Evolutionary conservation across 2,329 filamentous ascomycete genomes (phyloP).

Genomic region (Aspergillus sp.): DNA sequence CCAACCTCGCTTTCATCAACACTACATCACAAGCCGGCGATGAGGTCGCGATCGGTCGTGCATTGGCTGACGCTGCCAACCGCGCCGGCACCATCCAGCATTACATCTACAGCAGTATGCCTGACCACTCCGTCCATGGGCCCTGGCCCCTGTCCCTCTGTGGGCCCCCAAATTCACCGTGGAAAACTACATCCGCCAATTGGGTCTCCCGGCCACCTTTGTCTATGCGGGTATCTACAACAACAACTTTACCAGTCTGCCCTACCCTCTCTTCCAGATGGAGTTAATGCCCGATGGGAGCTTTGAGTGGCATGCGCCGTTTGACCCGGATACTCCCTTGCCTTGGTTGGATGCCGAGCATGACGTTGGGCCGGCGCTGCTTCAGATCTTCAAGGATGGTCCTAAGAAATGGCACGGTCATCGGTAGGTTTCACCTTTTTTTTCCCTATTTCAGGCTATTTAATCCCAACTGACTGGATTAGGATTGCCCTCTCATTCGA

Average conservation of each 20-base stretch:
- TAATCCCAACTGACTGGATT: constrained; percentile 2
- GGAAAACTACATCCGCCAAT: constrained; percentile 81
- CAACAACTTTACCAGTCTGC: constrained; percentile 94
- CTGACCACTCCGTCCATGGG: constrained; percentile 80
- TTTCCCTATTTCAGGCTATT: background rate
- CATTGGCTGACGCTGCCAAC: constrained; percentile 84
- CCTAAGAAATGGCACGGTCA: constrained; percentile 75
- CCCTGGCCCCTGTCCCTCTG: constrained; percentile 81
- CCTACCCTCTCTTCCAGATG: constrained; percentile 94
- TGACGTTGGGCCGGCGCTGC: constrained; percentile 84
- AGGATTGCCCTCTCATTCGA: constrained; percentile 90
- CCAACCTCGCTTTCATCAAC: constrained; percentile 92
- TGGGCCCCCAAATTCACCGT: constrained; percentile 92
- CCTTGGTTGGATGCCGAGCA: constrained; percentile 97
- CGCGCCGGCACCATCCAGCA: constrained; percentile 72
- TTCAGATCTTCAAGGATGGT: constrained; percentile 95
- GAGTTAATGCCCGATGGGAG: constrained; percentile 78
- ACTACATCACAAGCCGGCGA: constrained; percentile 90
- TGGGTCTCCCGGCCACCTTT: constrained; percentile 82
- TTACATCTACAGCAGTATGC: constrained; percentile 96
- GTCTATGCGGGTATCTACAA: constrained; percentile 98
- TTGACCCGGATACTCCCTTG: constrained; percentile 80
- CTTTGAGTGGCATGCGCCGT: constrained; percentile 90
- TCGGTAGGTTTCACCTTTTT: constrained; percentile 45
- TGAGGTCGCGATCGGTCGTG: constrained; percentile 83